phyloP scores from a whole-genome alignment of 106 monocot species.

The Xerophyta viscosa region DNA sequence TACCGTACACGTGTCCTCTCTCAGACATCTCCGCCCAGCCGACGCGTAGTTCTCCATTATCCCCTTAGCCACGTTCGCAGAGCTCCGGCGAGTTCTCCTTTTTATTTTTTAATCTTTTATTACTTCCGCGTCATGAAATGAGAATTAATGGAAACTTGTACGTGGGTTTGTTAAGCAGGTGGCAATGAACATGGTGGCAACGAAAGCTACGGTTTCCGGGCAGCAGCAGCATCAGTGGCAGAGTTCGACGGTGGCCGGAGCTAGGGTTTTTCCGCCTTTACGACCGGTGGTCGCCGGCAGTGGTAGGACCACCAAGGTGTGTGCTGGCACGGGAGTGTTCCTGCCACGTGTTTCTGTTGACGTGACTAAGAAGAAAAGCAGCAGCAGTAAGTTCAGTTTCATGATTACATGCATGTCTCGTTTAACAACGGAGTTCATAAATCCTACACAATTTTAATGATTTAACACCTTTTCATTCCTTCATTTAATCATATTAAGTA shows the following conservation, averaged over 20 bases:
- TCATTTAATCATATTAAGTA: too few relatives aligned
- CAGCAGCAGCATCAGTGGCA: background rate
- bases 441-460: too few relatives aligned
- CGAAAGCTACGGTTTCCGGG: conserved; percentile 5
- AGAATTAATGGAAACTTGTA: background rate
- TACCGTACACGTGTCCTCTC: background rate
- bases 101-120: too few relatives aligned
- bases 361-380: background rate
- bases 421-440: too few relatives aligned
- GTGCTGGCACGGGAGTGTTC: conserved; percentile 8
- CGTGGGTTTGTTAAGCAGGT: background rate
- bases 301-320: too few relatives aligned
- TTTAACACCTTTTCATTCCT: too few relatives aligned
- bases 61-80: background rate
- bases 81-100: too few relatives aligned
- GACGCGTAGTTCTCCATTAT: background rate
- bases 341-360: background rate
- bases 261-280: too few relatives aligned
- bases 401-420: too few relatives aligned
- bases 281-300: background rate
- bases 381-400: background rate
- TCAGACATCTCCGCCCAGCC: background rate
- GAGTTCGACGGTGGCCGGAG: background rate
- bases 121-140: too few relatives aligned
- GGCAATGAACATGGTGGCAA: background rate